These are phyloP conservation scores for Naganishia vishniacii DNA, from an alignment of 768 basidiomycete genomes.

Conservation along the genomic window DNA sequence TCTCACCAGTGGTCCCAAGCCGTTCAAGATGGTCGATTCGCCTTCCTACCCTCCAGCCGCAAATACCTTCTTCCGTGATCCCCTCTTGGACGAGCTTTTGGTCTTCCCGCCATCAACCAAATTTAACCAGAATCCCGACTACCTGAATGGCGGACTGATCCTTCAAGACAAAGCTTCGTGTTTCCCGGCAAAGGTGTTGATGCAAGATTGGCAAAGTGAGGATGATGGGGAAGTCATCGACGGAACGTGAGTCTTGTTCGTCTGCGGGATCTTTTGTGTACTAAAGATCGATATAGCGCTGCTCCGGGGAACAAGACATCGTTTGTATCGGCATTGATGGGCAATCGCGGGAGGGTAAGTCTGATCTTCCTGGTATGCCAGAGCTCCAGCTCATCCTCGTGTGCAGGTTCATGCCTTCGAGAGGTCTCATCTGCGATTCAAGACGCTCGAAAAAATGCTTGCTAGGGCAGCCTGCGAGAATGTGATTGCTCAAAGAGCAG, in stretches of 20 bases:
- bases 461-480: conserved; percentile 77
- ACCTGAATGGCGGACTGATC: conserved; percentile 74
- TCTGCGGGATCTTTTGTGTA: not conserved
- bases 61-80: conserved; percentile 61
- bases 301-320: conserved; percentile 98
- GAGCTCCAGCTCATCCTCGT: not conserved
- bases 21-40: conserved; percentile 61
- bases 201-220: conserved; percentile 49
- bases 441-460: conserved; percentile 79
- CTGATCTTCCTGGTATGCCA: not conserved
- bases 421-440: conserved; percentile 71
- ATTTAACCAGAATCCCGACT: conserved; percentile 52
- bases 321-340: conserved; percentile 82
- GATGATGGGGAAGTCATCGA: conserved; percentile 62
- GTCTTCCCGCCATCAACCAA: conserved; percentile 71
- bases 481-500: conserved; percentile 65
- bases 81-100: conserved; percentile 72
- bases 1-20: conserved; percentile 79
- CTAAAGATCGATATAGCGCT: conserved; percentile 49
- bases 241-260: conserved; percentile 57
- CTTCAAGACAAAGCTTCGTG: conserved; percentile 98
- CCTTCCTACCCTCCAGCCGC: conserved; percentile 35
- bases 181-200: conserved; percentile 83
- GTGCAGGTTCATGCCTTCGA: conserved; percentile 73
- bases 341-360: conserved; percentile 69